phyloP scores from a whole-genome alignment of 306 rosid genomes.

The Cucumis melo region DNA sequence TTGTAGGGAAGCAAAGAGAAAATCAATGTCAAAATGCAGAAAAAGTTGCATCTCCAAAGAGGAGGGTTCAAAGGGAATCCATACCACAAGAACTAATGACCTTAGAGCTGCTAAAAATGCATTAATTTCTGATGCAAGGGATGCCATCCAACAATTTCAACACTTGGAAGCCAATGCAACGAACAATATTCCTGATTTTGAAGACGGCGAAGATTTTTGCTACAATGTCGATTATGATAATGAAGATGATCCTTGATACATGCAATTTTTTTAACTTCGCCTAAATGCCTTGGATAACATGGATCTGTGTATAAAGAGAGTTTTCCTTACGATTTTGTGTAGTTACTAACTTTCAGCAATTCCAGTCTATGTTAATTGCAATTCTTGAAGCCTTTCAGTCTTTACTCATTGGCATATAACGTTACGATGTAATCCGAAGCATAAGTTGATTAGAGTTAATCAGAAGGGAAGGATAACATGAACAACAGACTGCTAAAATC shows the following conservation, averaged over 20 bases:
- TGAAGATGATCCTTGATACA: slow-evolving; percentile 23
- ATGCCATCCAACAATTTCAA: slow-evolving; percentile 47
- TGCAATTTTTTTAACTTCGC: not conserved
- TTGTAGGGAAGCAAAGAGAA: slow-evolving; percentile 53
- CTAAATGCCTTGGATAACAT: not conserved
- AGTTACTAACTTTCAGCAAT: not conserved
- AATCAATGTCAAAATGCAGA: slow-evolving; percentile 18
- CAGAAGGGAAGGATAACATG: not conserved
- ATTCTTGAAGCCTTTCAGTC: not conserved
- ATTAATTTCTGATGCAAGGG: slow-evolving; percentile 60
- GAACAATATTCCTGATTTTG: slow-evolving; percentile 15
- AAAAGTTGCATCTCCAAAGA: slow-evolving; percentile 4
- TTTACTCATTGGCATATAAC: not conserved
- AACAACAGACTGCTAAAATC: not conserved
- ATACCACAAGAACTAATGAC: slow-evolving; percentile 18
- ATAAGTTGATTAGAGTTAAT: not conserved
- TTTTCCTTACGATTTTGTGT: not conserved
- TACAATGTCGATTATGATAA: slow-evolving; percentile 13
- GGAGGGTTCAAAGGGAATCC: slow-evolving; percentile 14
- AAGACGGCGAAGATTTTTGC: slow-evolving; percentile 19
- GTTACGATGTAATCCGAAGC: not conserved
- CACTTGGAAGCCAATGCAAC: slow-evolving; percentile 18
- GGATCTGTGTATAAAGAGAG: not conserved
- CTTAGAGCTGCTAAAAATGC: slow-evolving; percentile 55
- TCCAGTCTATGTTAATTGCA: not conserved